These are phyloP conservation scores for Pseudomonodictys pantanalensis DNA, from an alignment of 495 filamentous ascomycete species.

Conservation along the genomic window DNA sequence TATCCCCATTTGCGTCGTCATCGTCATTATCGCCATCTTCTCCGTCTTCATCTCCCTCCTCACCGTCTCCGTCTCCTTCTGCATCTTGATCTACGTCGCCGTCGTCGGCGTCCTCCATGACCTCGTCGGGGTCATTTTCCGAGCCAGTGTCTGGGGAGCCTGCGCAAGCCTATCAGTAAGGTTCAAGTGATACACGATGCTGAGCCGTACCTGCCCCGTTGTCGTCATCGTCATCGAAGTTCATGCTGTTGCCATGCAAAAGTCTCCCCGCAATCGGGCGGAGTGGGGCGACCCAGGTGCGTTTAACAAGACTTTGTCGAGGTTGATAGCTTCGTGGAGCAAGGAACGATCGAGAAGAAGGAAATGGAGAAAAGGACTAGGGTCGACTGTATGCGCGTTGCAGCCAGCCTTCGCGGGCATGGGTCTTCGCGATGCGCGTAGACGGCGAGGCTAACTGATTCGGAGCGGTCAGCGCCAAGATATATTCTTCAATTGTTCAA, in stretches of 20 bases:
- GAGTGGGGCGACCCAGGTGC: neutral
- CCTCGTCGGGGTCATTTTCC: slow-evolving; percentile 49
- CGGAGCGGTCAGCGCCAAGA: too few species aligned
- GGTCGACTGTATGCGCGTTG: too few species aligned
- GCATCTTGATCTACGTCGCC: slow-evolving; percentile 43
- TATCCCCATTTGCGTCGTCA: slow-evolving; percentile 51
- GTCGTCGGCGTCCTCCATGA: slow-evolving; percentile 52
- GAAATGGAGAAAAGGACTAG: too few species aligned
- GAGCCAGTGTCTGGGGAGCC: slow-evolving; percentile 35
- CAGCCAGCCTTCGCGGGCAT: too few species aligned
- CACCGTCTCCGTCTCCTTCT: slow-evolving; percentile 63
- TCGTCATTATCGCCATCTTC: slow-evolving; percentile 59
- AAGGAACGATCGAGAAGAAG: too few species aligned
- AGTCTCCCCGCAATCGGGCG: neutral
- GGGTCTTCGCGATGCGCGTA: too few species aligned
- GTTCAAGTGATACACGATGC: too few species aligned
- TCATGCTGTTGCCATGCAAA: slow-evolving; percentile 20
- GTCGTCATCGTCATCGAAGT: slow-evolving; percentile 44
- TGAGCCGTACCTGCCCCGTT: slow-evolving; percentile 34
- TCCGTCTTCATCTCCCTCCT: slow-evolving; percentile 57
- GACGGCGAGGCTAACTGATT: too few species aligned
- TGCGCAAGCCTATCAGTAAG: neutral
- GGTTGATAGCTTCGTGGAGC: too few species aligned
- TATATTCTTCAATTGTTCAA: too few species aligned
- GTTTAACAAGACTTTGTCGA: too few species aligned